Percentiles rank a stretch among this genome's conserved stretches.
phyloP scores from a whole-genome alignment of 768 basidiomycete genomes.

The Lactarius psammicola region DNA sequence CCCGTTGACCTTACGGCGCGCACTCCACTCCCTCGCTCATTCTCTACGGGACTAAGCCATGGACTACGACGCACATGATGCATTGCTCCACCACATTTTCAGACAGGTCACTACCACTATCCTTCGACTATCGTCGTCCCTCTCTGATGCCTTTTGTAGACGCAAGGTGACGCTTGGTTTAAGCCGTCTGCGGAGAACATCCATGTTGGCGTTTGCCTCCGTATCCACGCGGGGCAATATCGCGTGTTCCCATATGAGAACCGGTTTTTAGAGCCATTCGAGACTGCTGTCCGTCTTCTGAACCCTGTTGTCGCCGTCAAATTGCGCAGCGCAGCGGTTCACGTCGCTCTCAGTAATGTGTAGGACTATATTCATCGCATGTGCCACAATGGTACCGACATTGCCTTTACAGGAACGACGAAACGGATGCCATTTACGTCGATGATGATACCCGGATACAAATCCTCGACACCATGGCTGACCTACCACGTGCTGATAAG shows the following conservation, averaged over 20 bases:
- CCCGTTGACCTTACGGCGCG: constrained; percentile 16
- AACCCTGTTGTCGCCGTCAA: constrained; percentile 88
- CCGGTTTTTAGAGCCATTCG: constrained; percentile 74
- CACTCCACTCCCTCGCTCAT: constrained; percentile 21
- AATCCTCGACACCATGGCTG: constrained; percentile 67
- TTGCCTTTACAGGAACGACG: constrained; percentile 47
- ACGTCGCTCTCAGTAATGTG: constrained; percentile 72
- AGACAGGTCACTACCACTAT: constrained; percentile 49
- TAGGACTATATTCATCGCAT: constrained; percentile 38
- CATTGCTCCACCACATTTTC: constrained; percentile 77
- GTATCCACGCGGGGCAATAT: constrained; percentile 65
- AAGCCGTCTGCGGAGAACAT: constrained; percentile 82
- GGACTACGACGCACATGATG: constrained; percentile 81
- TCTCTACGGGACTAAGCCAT: constrained; percentile 37
- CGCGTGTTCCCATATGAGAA: constrained; percentile 87
- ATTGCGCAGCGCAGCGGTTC: constrained; percentile 72
- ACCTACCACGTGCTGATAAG: constrained; percentile 77
- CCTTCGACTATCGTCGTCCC: neutral
- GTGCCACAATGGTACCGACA: neutral
- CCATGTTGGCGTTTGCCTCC: constrained; percentile 75
- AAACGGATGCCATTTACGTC: constrained; percentile 62
- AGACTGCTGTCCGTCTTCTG: constrained; percentile 67
- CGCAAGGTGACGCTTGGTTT: constrained; percentile 83
- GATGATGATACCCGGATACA: constrained; percentile 85
- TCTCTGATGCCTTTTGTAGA: constrained; percentile 45